Evolutionary conservation across 2,329 filamentous ascomycete species (phyloP).

Genomic region (Verticillium nubilum): DNA sequence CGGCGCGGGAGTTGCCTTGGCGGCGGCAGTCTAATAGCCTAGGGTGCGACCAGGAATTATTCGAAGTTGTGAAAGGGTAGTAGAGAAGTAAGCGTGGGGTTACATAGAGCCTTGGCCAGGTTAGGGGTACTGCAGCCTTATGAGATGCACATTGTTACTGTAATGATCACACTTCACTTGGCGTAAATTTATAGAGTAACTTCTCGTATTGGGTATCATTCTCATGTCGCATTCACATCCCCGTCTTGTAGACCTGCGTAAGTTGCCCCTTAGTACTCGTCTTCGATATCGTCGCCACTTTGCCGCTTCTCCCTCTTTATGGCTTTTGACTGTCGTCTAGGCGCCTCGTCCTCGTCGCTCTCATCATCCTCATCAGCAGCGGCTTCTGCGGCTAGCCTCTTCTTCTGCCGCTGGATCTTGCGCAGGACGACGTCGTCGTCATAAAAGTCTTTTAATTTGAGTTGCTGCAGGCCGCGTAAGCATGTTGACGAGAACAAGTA

Average conservation of each 20-base stretch:
- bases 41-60: neutral
- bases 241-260: neutral
- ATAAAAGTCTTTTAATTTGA: slow-evolving; percentile 47
- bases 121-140: neutral
- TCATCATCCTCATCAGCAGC: slow-evolving; percentile 25
- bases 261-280: slow-evolving; percentile 1
- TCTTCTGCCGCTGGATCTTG: slow-evolving; percentile 48
- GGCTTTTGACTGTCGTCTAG: neutral
- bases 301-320: neutral
- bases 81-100: neutral
- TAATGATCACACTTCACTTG: neutral
- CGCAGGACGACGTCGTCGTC: slow-evolving; percentile 51
- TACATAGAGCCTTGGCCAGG: neutral
- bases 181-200: neutral
- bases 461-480: slow-evolving; percentile 29
- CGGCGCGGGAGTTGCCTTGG: slow-evolving; percentile 68
- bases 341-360: neutral
- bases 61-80: neutral
- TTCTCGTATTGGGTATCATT: neutral
- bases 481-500: neutral
- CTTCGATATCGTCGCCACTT: slow-evolving; percentile 8
- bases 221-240: too few species aligned
- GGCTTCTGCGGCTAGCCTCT: slow-evolving; percentile 25
- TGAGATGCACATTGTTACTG: neutral
- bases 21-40: slow-evolving; percentile 16